A percentile compares a stretch with the other conserved stretches of the same genome.
Conservation (phyloP, 129 eudicot species). For the Logfia minima region DNA sequence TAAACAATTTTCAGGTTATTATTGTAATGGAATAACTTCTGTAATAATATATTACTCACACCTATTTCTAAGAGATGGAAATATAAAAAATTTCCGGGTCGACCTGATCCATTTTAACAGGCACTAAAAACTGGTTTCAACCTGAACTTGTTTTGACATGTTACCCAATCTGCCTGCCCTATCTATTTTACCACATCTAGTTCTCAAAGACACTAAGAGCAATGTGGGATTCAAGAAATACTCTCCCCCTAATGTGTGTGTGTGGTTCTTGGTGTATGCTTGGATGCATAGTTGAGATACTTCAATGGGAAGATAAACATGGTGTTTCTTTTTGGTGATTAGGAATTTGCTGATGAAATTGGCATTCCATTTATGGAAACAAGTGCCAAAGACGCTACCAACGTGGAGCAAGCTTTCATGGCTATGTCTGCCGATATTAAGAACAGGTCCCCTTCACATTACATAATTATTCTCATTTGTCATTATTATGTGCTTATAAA, state of each 20-base stretch:
- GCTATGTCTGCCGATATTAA: conserved; percentile 84
- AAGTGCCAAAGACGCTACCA: conserved; percentile 80
- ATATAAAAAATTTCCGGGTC: background rate
- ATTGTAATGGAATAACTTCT: no score
- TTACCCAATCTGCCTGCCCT: background rate
- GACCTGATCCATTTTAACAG: background rate
- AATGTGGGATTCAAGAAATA: background rate
- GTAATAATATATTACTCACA: background rate
- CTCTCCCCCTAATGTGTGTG: background rate
- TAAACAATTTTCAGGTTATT: no score
- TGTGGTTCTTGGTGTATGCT: no score
- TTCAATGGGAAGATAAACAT: background rate
- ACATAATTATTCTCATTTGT: background rate
- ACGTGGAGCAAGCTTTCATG: conserved; percentile 89
- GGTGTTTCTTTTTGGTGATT: background rate
- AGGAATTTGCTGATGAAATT: background rate
- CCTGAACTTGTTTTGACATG: no score
- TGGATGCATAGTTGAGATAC: background rate
- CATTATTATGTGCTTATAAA: background rate
- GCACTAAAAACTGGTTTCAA: background rate
- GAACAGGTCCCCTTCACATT: conserved; percentile 48
- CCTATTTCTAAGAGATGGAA: background rate
- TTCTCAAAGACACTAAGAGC: background rate
- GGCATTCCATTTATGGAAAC: conserved; percentile 47
- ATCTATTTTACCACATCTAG: background rate